Conservation (phyloP, 768 basidiomycete genomes). For the Pleurotus giganteus region DNA sequence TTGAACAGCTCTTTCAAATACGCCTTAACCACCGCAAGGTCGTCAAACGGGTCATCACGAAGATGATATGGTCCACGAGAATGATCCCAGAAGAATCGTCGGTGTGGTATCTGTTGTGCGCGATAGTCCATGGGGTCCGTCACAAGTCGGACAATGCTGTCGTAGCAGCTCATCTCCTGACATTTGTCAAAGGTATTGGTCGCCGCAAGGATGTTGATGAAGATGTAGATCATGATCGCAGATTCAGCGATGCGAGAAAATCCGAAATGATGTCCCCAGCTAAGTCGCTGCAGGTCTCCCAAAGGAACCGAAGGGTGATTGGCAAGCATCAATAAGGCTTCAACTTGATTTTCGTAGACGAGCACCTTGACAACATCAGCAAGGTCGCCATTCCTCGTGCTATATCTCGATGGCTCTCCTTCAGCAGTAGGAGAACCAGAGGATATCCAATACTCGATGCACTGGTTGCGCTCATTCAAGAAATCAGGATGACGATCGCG, state of each 20-base stretch:
- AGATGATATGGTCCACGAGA: neutral
- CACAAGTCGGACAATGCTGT: conserved; percentile 15
- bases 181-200: conserved; percentile 24
- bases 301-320: conserved; percentile 33
- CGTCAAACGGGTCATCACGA: conserved; percentile 16
- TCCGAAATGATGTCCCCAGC: conserved; percentile 32
- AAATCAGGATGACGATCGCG: conserved; percentile 25
- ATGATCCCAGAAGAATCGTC: conserved; percentile 20
- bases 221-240: conserved; percentile 31
- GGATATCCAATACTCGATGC: conserved; percentile 31
- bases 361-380: conserved; percentile 36
- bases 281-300: conserved; percentile 18
- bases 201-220: conserved; percentile 34
- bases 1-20: conserved; percentile 35
- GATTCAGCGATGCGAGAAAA: conserved; percentile 27
- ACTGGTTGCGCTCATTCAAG: conserved; percentile 27
- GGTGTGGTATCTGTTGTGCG: conserved; percentile 30
- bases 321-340: conserved; percentile 32
- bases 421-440: neutral
- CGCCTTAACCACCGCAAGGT: conserved; percentile 22
- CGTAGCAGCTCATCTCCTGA: conserved; percentile 23
- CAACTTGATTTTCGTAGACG: conserved; percentile 30
- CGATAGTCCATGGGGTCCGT: conserved; percentile 23
- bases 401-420: conserved; percentile 12
- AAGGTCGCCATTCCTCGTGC: conserved; percentile 23